phyloP scores from a whole-genome alignment of 345 rosid genomes.

The Brassica carinata region DNA sequence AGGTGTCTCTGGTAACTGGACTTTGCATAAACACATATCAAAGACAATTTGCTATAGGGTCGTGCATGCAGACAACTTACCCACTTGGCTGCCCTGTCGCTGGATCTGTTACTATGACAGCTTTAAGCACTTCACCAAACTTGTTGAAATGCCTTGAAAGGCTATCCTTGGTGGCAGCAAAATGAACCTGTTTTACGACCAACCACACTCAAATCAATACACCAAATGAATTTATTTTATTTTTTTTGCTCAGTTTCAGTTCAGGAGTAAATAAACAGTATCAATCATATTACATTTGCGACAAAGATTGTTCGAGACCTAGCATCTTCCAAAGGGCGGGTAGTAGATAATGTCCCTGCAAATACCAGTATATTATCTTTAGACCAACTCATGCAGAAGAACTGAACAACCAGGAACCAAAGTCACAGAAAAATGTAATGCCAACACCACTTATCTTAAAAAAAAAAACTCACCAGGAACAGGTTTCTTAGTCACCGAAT shows the following conservation, averaged over 20 bases:
- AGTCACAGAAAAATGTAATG: background rate
- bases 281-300: constrained; percentile 64
- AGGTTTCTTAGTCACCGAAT: constrained; percentile 47
- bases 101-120: constrained; percentile 79
- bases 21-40: constrained; percentile 5
- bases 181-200: constrained; percentile 73
- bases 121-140: constrained; percentile 92
- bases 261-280: background rate
- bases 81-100: constrained; percentile 93
- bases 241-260: background rate
- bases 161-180: constrained; percentile 91
- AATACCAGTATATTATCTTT: constrained; percentile 22
- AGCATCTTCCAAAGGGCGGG: constrained; percentile 74
- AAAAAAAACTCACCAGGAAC: constrained; percentile 57
- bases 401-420: background rate
- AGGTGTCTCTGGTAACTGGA: background rate
- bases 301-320: constrained; percentile 89
- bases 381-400: constrained; percentile 4
- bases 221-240: background rate
- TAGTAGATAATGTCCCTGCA: constrained; percentile 59
- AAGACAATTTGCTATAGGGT: background rate
- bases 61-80: constrained; percentile 44
- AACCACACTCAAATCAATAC: constrained; percentile 15
- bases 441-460: background rate
- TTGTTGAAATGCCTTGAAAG: constrained; percentile 90